A percentile compares a stretch with the other conserved stretches of the same genome.
Evolutionary conservation across 345 rosid genomes (phyloP).

Genomic region (Aquilaria malaccensis): DNA sequence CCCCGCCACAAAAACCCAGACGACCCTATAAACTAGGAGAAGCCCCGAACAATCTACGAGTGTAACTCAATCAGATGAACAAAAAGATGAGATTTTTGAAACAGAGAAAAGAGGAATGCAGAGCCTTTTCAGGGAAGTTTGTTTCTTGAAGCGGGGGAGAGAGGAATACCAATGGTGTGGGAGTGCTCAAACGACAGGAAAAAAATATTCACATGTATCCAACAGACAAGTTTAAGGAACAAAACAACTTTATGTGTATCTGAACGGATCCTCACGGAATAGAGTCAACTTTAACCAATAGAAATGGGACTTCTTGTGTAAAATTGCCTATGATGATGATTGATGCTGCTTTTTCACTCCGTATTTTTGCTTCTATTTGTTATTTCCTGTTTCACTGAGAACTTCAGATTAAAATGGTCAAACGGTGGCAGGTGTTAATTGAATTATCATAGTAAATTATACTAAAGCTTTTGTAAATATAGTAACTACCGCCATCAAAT

Average conservation of each 20-base stretch:
- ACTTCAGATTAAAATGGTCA: too few species aligned
- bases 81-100: neutral
- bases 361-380: too few species aligned
- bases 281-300: constrained; percentile 13
- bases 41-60: neutral
- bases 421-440: too few species aligned
- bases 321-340: constrained; percentile 19
- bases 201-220: constrained; percentile 18
- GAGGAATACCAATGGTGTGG: neutral
- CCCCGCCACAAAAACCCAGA: constrained; percentile 20
- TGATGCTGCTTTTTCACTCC: neutral
- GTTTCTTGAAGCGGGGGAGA: constrained; percentile 3
- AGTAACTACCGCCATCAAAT: too few species aligned
- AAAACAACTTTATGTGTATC: constrained; percentile 15
- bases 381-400: too few species aligned
- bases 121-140: neutral
- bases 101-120: neutral
- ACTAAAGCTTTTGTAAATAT: too few species aligned
- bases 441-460: too few species aligned
- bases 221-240: neutral
- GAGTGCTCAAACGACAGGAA: neutral
- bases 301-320: constrained; percentile 16
- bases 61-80: constrained; percentile 1
- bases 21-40: constrained; percentile 12
- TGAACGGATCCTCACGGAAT: constrained; percentile 4